Evolutionary conservation across 2,329 filamentous ascomycete genomes (phyloP), one percentile per base, ranked within the genome.

Genomic region (Fusarium dimerum): DNA sequence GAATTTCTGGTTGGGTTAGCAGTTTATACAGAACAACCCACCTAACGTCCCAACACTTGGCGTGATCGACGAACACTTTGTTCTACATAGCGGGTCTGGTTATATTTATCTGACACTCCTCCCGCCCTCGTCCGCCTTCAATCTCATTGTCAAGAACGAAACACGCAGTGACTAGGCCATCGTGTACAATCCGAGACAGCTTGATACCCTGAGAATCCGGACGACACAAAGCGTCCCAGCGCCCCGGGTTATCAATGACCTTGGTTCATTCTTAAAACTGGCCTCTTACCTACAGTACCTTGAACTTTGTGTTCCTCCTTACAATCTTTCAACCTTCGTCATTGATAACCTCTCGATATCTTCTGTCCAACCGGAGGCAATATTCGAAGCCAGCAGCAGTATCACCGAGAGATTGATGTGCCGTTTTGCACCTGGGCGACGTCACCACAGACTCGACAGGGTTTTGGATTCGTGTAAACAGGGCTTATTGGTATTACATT

Each of bases 1-100:
- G 55, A 50, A 63, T 53, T 59, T 40, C 45, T 39, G 40, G 47
- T 49, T 39, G 44, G 47, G 45, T 45, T 59, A 51, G 45, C 40
- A 44, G 47, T 36, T 51, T 41, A 30, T 29, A 50, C 43, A 49
- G 40, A 60, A 30, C 11, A 36, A 36, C 32, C 32, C 32, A 36
- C 52, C 50, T 45, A 50, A 48, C 36, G 52, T 51, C 52, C 62
- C 57, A 49, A 52, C 44, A 50, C 53, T 54, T 51, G 50, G 40
- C 39, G 18, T 55, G 50, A 65, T 62, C 62, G 54, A 52, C 56
- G 54, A 57, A 54, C 56, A 56, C 58, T 45, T 55, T 59, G 50
- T 62, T 61, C 53, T 48, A 50, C 52, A 54, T 47, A 55, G 55
- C 55, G 60, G 55, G 56, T 53, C 54, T 53, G 50, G 51, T 53